Percentiles rank a stretch among this genome's conserved stretches.
Evolutionary conservation across 1,284 basidiomycete species (phyloP).

Genomic region (Moesziomyces sp.): DNA sequence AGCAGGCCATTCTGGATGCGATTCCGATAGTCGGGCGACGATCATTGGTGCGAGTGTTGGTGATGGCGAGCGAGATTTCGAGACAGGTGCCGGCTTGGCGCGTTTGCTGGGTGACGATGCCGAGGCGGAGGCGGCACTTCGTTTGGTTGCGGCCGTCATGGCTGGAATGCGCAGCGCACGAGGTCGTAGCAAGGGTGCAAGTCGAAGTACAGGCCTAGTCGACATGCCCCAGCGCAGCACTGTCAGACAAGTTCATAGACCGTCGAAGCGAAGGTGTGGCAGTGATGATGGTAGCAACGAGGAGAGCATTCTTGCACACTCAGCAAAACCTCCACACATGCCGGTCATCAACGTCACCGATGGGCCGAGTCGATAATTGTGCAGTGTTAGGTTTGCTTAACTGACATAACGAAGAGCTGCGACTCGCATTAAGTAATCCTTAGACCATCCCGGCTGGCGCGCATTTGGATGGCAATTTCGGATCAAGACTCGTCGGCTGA

Average conservation of each 20-base stretch:
- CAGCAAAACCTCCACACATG: too few species aligned
- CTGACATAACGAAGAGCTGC: background rate
- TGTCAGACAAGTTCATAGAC: too few species aligned
- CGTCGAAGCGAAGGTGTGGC: too few species aligned
- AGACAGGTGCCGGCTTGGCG: background rate
- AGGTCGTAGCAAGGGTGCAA: background rate
- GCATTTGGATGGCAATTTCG: conserved; percentile 4
- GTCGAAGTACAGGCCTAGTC: background rate
- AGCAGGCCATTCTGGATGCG: conserved; percentile 44
- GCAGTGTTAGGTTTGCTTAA: conserved; percentile 8
- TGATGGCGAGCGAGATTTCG: background rate
- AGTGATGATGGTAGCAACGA: background rate
- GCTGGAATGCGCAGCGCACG: too few species aligned
- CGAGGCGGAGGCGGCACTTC: background rate
- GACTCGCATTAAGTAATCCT: conserved; percentile 24
- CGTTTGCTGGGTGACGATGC: background rate
- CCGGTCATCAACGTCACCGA: conserved; percentile 10
- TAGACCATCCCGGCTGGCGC: conserved; percentile 6
- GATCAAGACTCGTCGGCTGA: conserved; percentile 25
- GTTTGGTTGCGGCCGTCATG: background rate
- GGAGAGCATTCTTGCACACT: conserved; percentile 6
- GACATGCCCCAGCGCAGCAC: background rate
- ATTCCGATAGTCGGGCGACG: conserved; percentile 22
- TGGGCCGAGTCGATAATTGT: background rate
- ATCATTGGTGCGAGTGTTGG: conserved; percentile 5